Evolutionary conservation across 371 early-diverging fungal species (phyloP), one percentile per base, ranked within the genome.

Genomic region (Actinomortierella ambigua): DNA sequence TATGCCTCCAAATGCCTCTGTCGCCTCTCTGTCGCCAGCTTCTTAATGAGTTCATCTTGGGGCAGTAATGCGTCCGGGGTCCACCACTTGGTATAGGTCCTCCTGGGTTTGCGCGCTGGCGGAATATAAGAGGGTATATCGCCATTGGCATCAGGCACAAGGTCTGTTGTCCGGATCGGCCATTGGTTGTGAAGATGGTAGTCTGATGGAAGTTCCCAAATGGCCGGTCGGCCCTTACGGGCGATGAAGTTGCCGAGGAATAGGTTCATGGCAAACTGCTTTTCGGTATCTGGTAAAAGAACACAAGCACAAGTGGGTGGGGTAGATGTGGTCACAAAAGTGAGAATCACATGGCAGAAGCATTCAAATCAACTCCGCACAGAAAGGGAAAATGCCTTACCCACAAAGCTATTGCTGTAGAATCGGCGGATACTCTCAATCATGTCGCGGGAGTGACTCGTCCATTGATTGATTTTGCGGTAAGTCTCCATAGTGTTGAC

Each of bases 401-500:
- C 92, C 23, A 93, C 90, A 76, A 98, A 95, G 20, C 95, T 92
- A 76, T 98, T 98, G 54, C 89, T 94, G 68, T 96, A 96, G 59
- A 90, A 98, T 44, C 99, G 79, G 43, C 91, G 78, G 50, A 98
- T 86, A 7, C 93, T 90, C 69, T 98, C 98, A 60, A 98, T 90
- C 88, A 97, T 94, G 57, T 98, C 99, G 20, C 98, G 81, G 17
- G 96, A 94, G 57, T 97, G 96, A 59, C 92, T 94, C 1, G 95
- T 91, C 96, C 96, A 95, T 55, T 90, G 92, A 51, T 91, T 93
- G 61, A 92, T 94, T 61, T 95, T 93, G 39, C 97, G 86, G 69
- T 98, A 98, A 0, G 97, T 95, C 64, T 95, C 95, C 88, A 98
- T 95, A 6, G 98, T 98, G 68, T 98, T 98, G 20, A 98, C 99